Evolutionary conservation across 2,329 filamentous ascomycete genomes (phyloP), one percentile per base, ranked within the genome.

Genomic region (Neonectria magnoliae): DNA sequence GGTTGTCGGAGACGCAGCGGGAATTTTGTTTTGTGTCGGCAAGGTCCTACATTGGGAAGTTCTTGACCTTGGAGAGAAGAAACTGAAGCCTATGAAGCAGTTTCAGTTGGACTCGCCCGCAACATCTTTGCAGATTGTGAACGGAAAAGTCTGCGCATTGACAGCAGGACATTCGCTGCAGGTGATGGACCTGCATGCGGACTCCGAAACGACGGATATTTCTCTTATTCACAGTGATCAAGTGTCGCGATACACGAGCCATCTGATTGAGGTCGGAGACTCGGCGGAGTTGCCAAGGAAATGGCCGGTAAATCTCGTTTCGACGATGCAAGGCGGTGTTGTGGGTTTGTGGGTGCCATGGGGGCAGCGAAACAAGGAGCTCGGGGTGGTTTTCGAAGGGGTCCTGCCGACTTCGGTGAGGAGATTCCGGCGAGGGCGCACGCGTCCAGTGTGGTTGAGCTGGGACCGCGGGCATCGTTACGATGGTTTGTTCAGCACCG

Each of bases 1-100:
- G 1, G 82, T 90, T 1, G 78, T 86, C 2, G 83, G 86, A 5
- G 85, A 87, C 63, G 81, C 83, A 4, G 81, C 87, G 61, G 81
- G 87, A 64, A 76, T 91, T 52, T 83, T 91, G 68, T 83, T 86
- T 77, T 85, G 88, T 74, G 77, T 81, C 66, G 81, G 90, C 65
- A 78, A 75, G 14, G 81, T 74, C 2, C 74, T 94, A 1, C 82
- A 87, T 55, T 90, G 87, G 81, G 83, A 88, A 42, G 77, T 82
- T 18, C 81, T 90, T 3, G 84, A 89, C 59, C 65, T 80, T 2
- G 70, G 68, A 3, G 81, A 86, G 33, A 88, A 84, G 72, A 87
- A 81, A 63, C 79, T 91, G 47, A 83, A 79, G 59, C 75, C 78
- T 5, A 76, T 81, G 60, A 85, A 83, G 45, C 76, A 78, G 31